Evolutionary conservation across 2,329 filamentous ascomycete species (phyloP).

Genomic region (Ophioceras dolichostomum): DNA sequence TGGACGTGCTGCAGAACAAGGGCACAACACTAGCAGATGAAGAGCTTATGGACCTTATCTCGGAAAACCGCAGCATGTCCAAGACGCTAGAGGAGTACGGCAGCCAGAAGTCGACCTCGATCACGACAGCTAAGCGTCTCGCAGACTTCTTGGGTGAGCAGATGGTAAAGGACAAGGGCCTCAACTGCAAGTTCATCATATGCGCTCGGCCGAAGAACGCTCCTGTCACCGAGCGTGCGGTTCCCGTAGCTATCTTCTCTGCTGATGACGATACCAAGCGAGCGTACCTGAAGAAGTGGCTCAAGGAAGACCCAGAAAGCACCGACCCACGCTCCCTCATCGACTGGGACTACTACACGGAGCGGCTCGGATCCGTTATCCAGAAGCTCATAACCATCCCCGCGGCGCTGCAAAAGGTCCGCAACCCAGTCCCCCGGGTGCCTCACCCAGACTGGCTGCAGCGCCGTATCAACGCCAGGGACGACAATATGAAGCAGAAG

Average conservation of each 20-base stretch:
- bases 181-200: conserved; percentile 99
- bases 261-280: conserved; percentile 81
- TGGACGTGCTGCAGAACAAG: conserved; percentile 85
- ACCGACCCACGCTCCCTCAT: conserved; percentile 84
- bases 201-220: conserved; percentile 75
- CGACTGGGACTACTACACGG: conserved; percentile 96
- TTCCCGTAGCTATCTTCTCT: conserved; percentile 95
- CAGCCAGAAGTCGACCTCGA: conserved; percentile 93
- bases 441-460: conserved; percentile 95
- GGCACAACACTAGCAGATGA: conserved; percentile 88
- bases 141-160: conserved; percentile 95
- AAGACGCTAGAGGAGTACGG: conserved; percentile 97
- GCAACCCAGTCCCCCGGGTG: conserved; percentile 88
- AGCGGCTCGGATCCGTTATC: conserved; percentile 91
- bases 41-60: conserved; percentile 98
- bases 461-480: conserved; percentile 83
- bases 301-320: conserved; percentile 82
- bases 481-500: conserved; percentile 96
- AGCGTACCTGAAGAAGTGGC: conserved; percentile 85
- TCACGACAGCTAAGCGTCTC: conserved; percentile 88
- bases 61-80: conserved; percentile 95
- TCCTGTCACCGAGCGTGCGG: conserved; percentile 85
- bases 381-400: conserved; percentile 99
- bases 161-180: conserved; percentile 97
- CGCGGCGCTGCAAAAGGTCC: conserved; percentile 85